Evolutionary conservation across 768 basidiomycete genomes (phyloP), one percentile per base, ranked within the genome.

Genomic region (Baorangia bicolor): DNA sequence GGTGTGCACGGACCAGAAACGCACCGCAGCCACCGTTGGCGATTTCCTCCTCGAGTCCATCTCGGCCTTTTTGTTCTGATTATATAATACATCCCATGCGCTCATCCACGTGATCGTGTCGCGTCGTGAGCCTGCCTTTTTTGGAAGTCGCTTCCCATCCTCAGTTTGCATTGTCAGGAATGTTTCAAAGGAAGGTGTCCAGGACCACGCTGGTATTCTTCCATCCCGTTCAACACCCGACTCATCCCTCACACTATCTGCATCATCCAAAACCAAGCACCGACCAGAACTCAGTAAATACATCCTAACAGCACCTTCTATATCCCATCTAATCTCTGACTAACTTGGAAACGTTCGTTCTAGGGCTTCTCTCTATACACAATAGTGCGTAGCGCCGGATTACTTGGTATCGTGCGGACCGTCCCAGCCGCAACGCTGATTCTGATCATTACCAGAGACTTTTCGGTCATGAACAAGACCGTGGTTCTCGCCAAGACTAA

Each of bases 21-120:
- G 6, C 20, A 90, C 88, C 88, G 70, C 89, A 91, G 27, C 89
- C 89, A 23, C 89, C 89, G 59, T 84, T 87, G 16, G 87, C 89
- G 62, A 91, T 86, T 73, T 89, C 88, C 64, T 90, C 86, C 67
- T 88, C 88, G 35, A 90, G 76, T 56, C 83, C 70, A 75, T 73
- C 51, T 16, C 28, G 46, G 10, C n/a, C 40, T 55, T 52, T 54
- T 59, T 58, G 56, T 59, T 56, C 43, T 5, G 14, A 50, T 70
- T 72, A 70, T 47, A 42, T 70, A 71, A 72, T 20, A 5, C 0
- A 18, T 23, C 49, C 40, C n/a, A 47, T 53, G 35, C 51, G 35
- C 40, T n/a, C 7, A 4, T 4, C 10, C 69, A 72, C 69, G 70
- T 59, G 69, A 70, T 55, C 69, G 69, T 56, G 70, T 62, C 64